phyloP scores from a whole-genome alignment of 2,329 filamentous ascomycete genomes.

The Fusarium hainanense region DNA sequence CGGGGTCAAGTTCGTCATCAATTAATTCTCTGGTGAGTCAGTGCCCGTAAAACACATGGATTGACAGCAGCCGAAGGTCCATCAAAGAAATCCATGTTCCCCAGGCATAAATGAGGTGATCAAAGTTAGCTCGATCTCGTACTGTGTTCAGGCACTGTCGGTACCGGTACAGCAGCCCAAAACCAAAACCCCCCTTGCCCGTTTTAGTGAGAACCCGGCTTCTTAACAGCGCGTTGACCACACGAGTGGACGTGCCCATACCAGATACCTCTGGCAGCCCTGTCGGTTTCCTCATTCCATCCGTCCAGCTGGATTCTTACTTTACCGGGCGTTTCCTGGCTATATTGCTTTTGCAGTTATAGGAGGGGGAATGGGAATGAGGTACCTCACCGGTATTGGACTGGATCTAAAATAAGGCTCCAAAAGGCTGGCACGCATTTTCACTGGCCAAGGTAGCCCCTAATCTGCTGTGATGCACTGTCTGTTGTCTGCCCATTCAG shows the following conservation, averaged over 20 bases:
- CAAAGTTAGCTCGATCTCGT: slow-evolving; percentile 29
- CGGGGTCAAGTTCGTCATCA: slow-evolving; percentile 35
- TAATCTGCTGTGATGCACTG: slow-evolving; percentile 36
- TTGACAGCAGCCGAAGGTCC: slow-evolving; percentile 31
- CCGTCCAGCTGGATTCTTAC: slow-evolving; percentile 21
- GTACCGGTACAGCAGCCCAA: slow-evolving; percentile 12
- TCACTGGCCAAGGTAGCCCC: slow-evolving; percentile 23
- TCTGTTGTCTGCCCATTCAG: slow-evolving; percentile 34
- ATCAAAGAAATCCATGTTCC: slow-evolving; percentile 31
- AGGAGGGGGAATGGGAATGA: slow-evolving; percentile 4
- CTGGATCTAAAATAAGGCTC: slow-evolving; percentile 15
- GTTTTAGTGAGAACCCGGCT: slow-evolving; percentile 27
- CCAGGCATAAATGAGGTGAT: slow-evolving; percentile 36
- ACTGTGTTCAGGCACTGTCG: slow-evolving; percentile 40
- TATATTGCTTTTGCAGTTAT: neutral
- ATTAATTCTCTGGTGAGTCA: slow-evolving; percentile 31
- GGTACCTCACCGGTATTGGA: neutral
- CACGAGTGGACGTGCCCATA: slow-evolving; percentile 25
- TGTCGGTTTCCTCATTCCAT: slow-evolving; percentile 33
- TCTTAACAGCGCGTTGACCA: slow-evolving; percentile 34
- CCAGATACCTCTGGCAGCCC: slow-evolving; percentile 9
- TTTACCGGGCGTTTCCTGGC: slow-evolving; percentile 11
- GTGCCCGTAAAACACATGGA: slow-evolving; percentile 30
- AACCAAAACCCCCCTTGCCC: slow-evolving; percentile 15
- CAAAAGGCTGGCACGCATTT: slow-evolving; percentile 33